Evolutionary conservation across 768 basidiomycete genomes (phyloP).

Genomic region (Pilatotrama ljubarskyi): DNA sequence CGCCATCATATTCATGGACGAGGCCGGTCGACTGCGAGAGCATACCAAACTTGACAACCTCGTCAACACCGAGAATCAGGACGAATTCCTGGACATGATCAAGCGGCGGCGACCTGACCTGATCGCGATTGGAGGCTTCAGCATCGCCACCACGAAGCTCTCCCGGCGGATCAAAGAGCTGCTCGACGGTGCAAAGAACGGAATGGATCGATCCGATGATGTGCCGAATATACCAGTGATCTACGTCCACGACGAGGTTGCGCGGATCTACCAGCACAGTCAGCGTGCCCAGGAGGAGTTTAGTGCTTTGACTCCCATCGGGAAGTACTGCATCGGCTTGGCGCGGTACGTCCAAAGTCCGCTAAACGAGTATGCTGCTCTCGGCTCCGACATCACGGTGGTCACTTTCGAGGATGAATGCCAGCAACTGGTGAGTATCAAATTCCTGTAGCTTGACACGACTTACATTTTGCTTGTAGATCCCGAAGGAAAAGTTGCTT

Average conservation of each 20-base stretch:
- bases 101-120: conserved; percentile 84
- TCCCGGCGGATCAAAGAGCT: conserved; percentile 63
- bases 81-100: conserved; percentile 82
- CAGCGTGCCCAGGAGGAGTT: conserved; percentile 84
- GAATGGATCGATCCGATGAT: conserved; percentile 20
- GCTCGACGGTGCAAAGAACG: conserved; percentile 27
- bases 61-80: conserved; percentile 60
- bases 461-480: conserved; percentile 43
- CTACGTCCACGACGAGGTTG: conserved; percentile 88
- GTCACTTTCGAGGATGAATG: conserved; percentile 83
- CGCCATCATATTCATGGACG: conserved; percentile 80
- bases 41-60: conserved; percentile 89
- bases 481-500: conserved; percentile 83
- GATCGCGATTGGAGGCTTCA: conserved; percentile 87
- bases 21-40: conserved; percentile 88
- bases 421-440: conserved; percentile 64
- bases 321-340: conserved; percentile 91
- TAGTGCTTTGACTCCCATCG: conserved; percentile 69
- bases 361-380: conserved; percentile 88
- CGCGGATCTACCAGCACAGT: conserved; percentile 91
- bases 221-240: conserved; percentile 62
- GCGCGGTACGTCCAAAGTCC: conserved; percentile 94
- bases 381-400: conserved; percentile 81
- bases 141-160: conserved; percentile 74
- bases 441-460: not conserved